Base-by-base conservation (phyloP, 2,329 filamentous ascomycete genomes). In the Rutstroemia sp. region DNA sequence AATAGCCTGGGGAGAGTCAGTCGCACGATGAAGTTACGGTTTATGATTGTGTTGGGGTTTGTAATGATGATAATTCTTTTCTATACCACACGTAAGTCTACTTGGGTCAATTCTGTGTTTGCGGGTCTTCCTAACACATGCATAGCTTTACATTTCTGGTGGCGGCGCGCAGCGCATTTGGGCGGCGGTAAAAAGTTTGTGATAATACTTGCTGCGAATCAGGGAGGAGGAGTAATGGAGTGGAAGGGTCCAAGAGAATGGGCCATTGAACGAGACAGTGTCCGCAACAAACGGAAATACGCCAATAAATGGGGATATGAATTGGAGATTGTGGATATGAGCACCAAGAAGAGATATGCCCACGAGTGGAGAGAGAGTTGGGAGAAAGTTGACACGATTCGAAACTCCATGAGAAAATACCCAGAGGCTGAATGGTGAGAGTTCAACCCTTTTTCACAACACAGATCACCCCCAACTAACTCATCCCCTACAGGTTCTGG, bases 341-440 rank as follows among this genome's bases (percentile, higher is more conserved):
- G 91, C 75, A 96, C 92, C 54, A 96, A 96, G 80, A 97, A 96
- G 75, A 85, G 92, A 63, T 99, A 99, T 70, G 92, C 94, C 27
- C 94, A 99, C 73, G 94, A 99, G 73, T 99, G 94, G 94, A 83
- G 94, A 67, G 94, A 99, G 74, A 95, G 92, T 71, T 99, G 94
- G 94, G 94, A 99, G 74, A 99, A 97, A 77, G 92, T 96, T 59
- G 94, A 99, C 71, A 90, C 90, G 44, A 84, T 99, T 66, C 84
- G 92, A 59, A 88, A 89, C 59, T 85, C 87, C 46, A 86, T 99
- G 80, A 83, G 85, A 69, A 96, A 96, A 71, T 96, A 97, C 69
- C 94, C 94, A 27, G 81, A 95, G 61, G 94, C 92, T 36, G 92
- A 99, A 76, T 99, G 94, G 94, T 96, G 78, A 73, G 73, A 48